Conservation (phyloP, 2,329 filamentous ascomycete species). For the Trichoderma cornu-damae region DNA sequence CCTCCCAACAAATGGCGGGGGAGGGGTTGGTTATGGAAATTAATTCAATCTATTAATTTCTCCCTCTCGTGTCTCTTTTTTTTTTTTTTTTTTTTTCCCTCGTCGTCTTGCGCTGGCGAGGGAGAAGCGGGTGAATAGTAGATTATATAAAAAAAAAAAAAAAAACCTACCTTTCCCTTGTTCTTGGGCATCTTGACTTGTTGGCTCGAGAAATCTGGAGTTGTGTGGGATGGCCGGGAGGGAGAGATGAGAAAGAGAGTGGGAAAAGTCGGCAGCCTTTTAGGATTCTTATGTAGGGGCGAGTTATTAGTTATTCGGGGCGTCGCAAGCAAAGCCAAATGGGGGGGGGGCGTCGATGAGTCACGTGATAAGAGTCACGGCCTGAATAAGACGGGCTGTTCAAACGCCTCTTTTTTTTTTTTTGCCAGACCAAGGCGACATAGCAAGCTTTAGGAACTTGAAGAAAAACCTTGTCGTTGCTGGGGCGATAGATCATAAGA, state of each 20-base stretch:
- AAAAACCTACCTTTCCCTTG: slow-evolving; percentile 82
- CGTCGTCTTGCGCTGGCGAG: slow-evolving; percentile 4
- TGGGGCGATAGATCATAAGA: no score
- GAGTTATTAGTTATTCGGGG: slow-evolving; percentile 4
- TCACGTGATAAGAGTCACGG: slow-evolving; percentile 11
- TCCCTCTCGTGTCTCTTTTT: not conserved
- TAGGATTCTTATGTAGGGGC: slow-evolving; percentile 13
- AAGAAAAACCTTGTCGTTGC: no score
- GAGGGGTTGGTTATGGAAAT: slow-evolving; percentile 6
- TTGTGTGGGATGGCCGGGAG: slow-evolving; percentile 14
- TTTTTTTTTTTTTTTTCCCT: not conserved
- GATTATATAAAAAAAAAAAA: no score
- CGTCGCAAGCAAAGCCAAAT: not conserved
- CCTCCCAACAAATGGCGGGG: slow-evolving; percentile 5
- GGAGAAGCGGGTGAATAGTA: no score
- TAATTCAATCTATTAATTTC: not conserved
- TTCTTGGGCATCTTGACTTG: slow-evolving; percentile 86
- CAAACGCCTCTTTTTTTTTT: no score
- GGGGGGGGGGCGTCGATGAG: not conserved
- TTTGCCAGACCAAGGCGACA: no score
- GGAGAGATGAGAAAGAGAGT: slow-evolving; percentile 1
- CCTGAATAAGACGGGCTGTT: no score
- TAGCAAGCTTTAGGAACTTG: no score
- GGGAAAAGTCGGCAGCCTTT: not conserved
- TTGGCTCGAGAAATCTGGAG: slow-evolving; percentile 14